These are phyloP conservation scores for Allium cepa DNA, from an alignment of 106 monocot genomes.

Conservation along the genomic window DNA sequence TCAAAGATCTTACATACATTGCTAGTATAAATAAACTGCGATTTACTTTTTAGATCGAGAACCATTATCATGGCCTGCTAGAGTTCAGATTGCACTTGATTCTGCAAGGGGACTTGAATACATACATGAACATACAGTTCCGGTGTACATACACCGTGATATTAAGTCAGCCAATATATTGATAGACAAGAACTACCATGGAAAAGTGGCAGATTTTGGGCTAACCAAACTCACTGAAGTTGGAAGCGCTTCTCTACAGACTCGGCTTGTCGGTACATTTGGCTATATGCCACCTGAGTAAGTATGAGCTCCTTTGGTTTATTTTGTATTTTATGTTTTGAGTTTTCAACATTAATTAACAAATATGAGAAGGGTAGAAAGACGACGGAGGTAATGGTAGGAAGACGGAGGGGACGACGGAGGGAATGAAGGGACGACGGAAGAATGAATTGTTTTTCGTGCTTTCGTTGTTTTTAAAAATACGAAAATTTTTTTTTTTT, in stretches of 20 bases:
- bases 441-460: too few species aligned
- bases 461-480: too few species aligned
- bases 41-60: conserved; percentile 38
- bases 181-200: conserved; percentile 74
- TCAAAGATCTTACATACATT: not conserved
- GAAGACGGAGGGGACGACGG: too few species aligned
- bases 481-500: too few species aligned
- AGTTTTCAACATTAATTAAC: too few species aligned
- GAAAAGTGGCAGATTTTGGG: conserved; percentile 99
- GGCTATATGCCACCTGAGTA: conserved; percentile 99
- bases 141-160: conserved; percentile 89
- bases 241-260: conserved; percentile 44
- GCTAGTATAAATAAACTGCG: not conserved
- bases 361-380: too few species aligned
- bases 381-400: too few species aligned
- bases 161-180: conserved; percentile 96
- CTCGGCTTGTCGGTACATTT: conserved; percentile 82
- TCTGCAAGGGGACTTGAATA: conserved; percentile 95
- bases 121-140: conserved; percentile 92
- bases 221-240: conserved; percentile 82
- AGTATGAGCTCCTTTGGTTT: not conserved
- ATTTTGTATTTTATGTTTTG: too few species aligned
- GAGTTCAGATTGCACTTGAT: conserved; percentile 96
- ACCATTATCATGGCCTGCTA: conserved; percentile 68
- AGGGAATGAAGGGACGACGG: too few species aligned